Conservation (phyloP, 2,329 filamentous ascomycete species). For the Mycosphaerella sp. region DNA sequence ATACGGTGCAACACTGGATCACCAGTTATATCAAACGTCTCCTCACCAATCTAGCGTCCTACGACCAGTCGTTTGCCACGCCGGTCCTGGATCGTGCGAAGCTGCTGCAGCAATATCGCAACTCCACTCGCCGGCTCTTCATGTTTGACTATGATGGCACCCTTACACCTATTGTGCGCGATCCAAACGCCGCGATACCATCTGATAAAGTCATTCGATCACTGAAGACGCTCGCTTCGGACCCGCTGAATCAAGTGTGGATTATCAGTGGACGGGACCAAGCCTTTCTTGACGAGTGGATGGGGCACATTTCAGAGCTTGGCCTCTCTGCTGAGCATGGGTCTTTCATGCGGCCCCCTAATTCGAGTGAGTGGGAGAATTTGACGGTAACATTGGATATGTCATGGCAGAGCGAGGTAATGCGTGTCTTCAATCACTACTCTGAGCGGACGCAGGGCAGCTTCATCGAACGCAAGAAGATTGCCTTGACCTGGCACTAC, state of each 20-base stretch:
- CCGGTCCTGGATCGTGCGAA: constrained; percentile 71
- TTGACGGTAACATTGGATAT: constrained; percentile 81
- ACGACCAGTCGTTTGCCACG: constrained; percentile 68
- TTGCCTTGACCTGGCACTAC: constrained; percentile 96
- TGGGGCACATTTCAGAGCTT: constrained; percentile 82
- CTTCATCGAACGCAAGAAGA: constrained; percentile 90
- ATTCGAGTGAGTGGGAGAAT: constrained; percentile 75
- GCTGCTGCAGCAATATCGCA: constrained; percentile 67
- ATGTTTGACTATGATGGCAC: constrained; percentile 99
- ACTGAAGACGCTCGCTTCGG: constrained; percentile 69
- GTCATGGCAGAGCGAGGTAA: constrained; percentile 83
- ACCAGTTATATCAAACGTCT: constrained; percentile 71
- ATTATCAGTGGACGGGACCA: constrained; percentile 95
- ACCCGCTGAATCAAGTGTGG: constrained; percentile 87
- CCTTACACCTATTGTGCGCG: constrained; percentile 87
- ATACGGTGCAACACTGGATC: constrained; percentile 84
- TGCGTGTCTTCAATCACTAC: constrained; percentile 79
- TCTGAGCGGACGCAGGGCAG: constrained; percentile 85
- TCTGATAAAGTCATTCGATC: constrained; percentile 76
- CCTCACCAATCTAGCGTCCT: constrained; percentile 71
- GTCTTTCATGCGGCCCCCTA: constrained; percentile 83
- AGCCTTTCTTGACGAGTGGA: constrained; percentile 80
- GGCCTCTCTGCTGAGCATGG: constrained; percentile 97
- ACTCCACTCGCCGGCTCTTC: constrained; percentile 74
- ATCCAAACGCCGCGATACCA: constrained; percentile 82